Evolutionary conservation across 1,284 basidiomycete genomes (phyloP).

Genomic region (Caloboletus firmus): DNA sequence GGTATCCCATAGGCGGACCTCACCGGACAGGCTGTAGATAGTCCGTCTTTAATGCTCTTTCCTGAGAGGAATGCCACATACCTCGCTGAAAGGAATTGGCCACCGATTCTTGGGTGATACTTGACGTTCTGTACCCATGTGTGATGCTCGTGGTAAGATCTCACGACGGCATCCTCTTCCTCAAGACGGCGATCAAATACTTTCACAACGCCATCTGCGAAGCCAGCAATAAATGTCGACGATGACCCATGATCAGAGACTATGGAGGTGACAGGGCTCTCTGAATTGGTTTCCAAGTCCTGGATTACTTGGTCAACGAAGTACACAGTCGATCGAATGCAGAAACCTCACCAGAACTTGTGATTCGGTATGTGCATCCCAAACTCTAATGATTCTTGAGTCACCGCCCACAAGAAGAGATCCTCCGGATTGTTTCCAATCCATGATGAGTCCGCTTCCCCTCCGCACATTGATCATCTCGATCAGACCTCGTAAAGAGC

Average conservation of each 20-base stretch:
- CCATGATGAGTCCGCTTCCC: conserved; percentile 83
- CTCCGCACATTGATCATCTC: conserved; percentile 74
- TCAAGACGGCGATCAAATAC: conserved; percentile 90
- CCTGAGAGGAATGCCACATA: conserved; percentile 37
- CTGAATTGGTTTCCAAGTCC: conserved; percentile 88
- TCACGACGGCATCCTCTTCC: conserved; percentile 82
- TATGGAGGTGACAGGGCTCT: conserved; percentile 87
- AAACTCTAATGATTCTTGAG: conserved; percentile 84
- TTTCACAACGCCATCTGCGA: conserved; percentile 90
- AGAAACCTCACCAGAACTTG: conserved; percentile 64
- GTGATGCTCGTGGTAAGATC: conserved; percentile 80
- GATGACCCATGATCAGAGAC: conserved; percentile 77
- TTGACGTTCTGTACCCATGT: conserved; percentile 92
- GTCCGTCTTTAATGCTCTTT: not conserved
- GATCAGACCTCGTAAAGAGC: conserved; percentile 87
- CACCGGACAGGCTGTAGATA: conserved; percentile 75
- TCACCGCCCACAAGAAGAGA: conserved; percentile 90
- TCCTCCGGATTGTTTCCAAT: conserved; percentile 93
- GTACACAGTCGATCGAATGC: not conserved
- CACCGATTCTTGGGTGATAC: conserved; percentile 73
- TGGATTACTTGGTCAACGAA: conserved; percentile 31
- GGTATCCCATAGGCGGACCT: conserved; percentile 92
- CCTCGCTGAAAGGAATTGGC: conserved; percentile 90
- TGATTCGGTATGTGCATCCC: conserved; percentile 94
- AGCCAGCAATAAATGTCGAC: conserved; percentile 86